Conservation (phyloP, 139 green algal genomes). For the Zygnema circumcarinatum region DNA sequence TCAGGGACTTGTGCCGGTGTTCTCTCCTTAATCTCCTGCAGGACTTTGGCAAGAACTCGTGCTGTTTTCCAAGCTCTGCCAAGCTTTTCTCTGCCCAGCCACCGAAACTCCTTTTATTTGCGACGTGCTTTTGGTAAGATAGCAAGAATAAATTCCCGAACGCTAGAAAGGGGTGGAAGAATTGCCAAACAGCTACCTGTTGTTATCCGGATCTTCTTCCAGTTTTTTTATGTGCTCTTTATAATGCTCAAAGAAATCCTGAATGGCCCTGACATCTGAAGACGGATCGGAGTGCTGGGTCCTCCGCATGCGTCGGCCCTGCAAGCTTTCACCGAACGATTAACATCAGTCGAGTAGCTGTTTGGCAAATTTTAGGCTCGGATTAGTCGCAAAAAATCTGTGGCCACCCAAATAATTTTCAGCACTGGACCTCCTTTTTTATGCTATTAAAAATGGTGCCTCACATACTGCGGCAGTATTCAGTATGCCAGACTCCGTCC, state of each 20-base stretch:
- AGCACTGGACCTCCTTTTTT: too few relatives aligned
- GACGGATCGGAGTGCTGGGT: not conserved
- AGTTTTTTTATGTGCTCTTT: conserved; percentile 5
- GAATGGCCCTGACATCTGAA: not conserved
- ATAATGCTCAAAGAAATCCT: conserved; percentile 22
- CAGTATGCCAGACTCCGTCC: too few relatives aligned
- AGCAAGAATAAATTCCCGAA: not conserved
- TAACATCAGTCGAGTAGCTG: too few relatives aligned
- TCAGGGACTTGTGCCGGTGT: not conserved
- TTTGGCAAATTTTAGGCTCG: too few relatives aligned
- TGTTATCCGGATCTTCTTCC: conserved; percentile 19
- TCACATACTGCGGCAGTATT: too few relatives aligned
- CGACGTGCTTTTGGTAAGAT: too few relatives aligned
- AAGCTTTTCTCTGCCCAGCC: conserved; percentile 25
- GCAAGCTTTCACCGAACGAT: not conserved
- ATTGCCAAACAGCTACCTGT: conserved; percentile 21
- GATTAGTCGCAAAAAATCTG: too few relatives aligned
- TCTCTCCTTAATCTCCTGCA: not conserved
- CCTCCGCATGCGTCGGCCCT: not conserved
- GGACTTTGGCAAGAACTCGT: conserved; percentile 32
- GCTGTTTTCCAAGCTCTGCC: conserved; percentile 26
- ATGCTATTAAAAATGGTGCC: too few relatives aligned
- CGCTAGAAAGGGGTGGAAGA: not conserved
- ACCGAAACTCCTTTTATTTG: too few relatives aligned
- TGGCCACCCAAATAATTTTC: too few relatives aligned